A percentile compares a stretch with the other conserved stretches of the same genome.
Conservation (phyloP, 192 early-diverging fungal genomes). For the Dispira simplex region DNA sequence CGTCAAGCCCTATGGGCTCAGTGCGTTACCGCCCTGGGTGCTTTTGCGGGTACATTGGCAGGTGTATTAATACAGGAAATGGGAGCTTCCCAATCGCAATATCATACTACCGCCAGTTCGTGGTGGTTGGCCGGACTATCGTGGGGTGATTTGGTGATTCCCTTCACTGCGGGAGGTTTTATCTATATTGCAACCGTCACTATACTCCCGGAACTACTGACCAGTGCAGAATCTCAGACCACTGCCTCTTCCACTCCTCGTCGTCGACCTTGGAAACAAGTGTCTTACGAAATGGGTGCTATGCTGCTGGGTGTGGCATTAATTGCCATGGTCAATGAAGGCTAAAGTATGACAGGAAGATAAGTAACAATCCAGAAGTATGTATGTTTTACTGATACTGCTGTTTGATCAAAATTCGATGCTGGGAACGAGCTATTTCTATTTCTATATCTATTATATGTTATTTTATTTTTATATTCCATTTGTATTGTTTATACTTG, state of each 20-base stretch:
- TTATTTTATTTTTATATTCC: too few relatives aligned
- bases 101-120: background rate
- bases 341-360: too few relatives aligned
- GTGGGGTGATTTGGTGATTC: conserved; percentile 68
- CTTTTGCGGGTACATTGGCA: conserved; percentile 59
- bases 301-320: conserved; percentile 4
- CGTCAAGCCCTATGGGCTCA: conserved; percentile 58
- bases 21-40: conserved; percentile 67
- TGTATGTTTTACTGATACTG: too few relatives aligned
- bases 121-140: conserved; percentile 32
- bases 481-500: too few relatives aligned
- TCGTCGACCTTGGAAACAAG: background rate
- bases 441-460: too few relatives aligned
- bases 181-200: conserved; percentile 76
- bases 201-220: conserved; percentile 65
- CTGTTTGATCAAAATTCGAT: too few relatives aligned
- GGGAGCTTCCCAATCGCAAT: background rate
- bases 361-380: too few relatives aligned
- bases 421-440: too few relatives aligned
- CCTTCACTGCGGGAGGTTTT: conserved; percentile 78
- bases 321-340: conserved; percentile 12
- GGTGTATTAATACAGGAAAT: conserved; percentile 61
- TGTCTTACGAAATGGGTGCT: background rate
- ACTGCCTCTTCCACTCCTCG: background rate
- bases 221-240: conserved; percentile 30